These are phyloP conservation scores for Quercus cerris DNA, from an alignment of 306 rosid species.

Conservation along the genomic window DNA sequence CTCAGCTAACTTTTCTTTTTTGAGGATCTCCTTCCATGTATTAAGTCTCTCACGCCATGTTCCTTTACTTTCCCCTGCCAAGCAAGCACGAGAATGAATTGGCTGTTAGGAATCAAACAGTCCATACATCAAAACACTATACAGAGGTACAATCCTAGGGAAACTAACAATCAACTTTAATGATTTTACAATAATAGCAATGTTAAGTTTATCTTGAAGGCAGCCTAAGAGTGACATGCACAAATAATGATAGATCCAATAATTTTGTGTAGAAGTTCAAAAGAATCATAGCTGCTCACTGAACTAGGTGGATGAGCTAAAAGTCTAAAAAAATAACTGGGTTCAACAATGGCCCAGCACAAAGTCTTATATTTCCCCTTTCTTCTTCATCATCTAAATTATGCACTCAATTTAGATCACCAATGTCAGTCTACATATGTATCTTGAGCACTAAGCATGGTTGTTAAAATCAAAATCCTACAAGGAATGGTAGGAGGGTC, in stretches of 20 bases:
- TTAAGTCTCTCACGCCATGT: slow-evolving; percentile 86
- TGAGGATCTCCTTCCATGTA: slow-evolving; percentile 75
- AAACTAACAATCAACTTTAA: slow-evolving; percentile 15
- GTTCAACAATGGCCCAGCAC: not conserved
- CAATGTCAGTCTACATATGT: not conserved
- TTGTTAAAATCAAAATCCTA: too few species aligned
- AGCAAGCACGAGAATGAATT: slow-evolving; percentile 17
- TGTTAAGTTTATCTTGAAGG: not conserved
- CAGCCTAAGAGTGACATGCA: not conserved
- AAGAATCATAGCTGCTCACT: not conserved
- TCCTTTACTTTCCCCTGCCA: slow-evolving; percentile 46
- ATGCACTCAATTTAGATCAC: not conserved
- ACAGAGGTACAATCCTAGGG: slow-evolving; percentile 12
- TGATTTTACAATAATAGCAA: slow-evolving; percentile 18
- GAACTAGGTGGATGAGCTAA: not conserved
- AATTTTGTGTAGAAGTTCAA: not conserved
- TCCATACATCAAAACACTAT: not conserved
- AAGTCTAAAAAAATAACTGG: not conserved
- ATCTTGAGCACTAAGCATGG: not conserved
- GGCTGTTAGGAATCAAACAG: slow-evolving; percentile 15
- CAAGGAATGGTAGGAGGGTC: too few species aligned
- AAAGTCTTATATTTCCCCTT: not conserved
- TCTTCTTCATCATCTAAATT: not conserved
- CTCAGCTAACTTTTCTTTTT: slow-evolving; percentile 58
- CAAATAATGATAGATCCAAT: slow-evolving; percentile 1